Conservation (phyloP, 2,329 filamentous ascomycete genomes). For the Pseudofabraea citricarpa region DNA sequence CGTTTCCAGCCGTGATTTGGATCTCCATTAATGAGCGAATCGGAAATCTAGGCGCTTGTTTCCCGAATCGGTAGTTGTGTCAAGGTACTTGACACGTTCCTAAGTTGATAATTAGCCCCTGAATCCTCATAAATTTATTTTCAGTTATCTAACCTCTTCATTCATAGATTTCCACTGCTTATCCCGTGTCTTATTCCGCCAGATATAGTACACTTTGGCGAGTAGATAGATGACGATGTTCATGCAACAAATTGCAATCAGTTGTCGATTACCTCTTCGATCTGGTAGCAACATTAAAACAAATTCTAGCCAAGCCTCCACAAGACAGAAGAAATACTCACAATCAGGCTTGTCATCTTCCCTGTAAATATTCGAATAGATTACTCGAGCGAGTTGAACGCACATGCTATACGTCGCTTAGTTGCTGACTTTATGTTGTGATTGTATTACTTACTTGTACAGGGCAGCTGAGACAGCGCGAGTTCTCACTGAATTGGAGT, state of each 20-base stretch:
- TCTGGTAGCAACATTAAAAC: no score
- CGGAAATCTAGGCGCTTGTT: slow-evolving; percentile 33
- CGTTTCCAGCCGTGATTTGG: no score
- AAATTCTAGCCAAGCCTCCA: no score
- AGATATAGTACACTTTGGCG: slow-evolving; percentile 42
- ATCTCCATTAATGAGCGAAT: slow-evolving; percentile 20
- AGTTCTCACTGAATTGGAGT: slow-evolving; percentile 56
- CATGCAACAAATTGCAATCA: slow-evolving; percentile 44
- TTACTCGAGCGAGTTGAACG: slow-evolving; percentile 36
- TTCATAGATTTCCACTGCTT: slow-evolving; percentile 38
- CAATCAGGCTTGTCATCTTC: slow-evolving; percentile 42
- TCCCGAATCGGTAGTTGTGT: slow-evolving; percentile 34
- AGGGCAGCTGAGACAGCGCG: slow-evolving; percentile 56
- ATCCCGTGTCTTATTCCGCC: slow-evolving; percentile 35
- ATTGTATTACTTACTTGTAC: no score
- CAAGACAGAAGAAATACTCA: no score
- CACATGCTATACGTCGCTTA: no score
- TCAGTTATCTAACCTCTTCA: slow-evolving; percentile 37
- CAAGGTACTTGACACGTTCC: slow-evolving; percentile 42
- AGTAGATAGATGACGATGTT: slow-evolving; percentile 41
- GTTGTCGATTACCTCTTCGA: slow-evolving; percentile 45
- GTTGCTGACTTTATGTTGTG: no score
- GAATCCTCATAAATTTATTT: no score
- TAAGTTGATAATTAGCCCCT: no score
- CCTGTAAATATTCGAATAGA: slow-evolving; percentile 31